Evolutionary conservation across 768 basidiomycete species (phyloP), one percentile per base, ranked within the genome.

Genomic region (Phanerochaete sordida): DNA sequence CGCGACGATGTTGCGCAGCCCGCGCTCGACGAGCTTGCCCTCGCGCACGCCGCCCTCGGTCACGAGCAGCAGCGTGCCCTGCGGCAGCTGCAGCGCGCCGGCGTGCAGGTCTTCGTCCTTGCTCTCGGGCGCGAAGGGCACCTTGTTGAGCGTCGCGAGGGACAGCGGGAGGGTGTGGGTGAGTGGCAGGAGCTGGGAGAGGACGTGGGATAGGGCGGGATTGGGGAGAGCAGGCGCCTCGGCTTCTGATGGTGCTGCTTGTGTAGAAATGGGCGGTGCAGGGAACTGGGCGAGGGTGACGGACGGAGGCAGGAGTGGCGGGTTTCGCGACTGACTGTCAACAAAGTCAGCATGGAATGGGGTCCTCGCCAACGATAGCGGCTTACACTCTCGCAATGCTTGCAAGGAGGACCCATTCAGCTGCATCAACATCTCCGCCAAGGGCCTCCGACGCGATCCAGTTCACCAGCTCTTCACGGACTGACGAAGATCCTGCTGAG

Each of bases 401-500:
- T 45, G 80, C 75, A 27, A 93, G 75, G 4, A 93, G 75, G 7
- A 90, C 76, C 87, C 88, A 92, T 72, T 92, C 87, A 24, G 91
- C 90, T 1, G 86, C 85, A 23, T 82, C 75, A 30, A 65, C 70
- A 66, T 94, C 91, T 3, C 88, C 87, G 0, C 79, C 87, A 3
- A 93, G 76, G 12, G 79, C 84, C 66, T 89, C 84, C 24, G 79
- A 72, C 0, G 91, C 88, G 51, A 94, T 81, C 92, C 92, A 94
- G 0, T 74, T 62, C 39, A 93, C 77, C 19, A 94, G 75, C 47
- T 86, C 81, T 8, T 77, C 67, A 37, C 87, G 77, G 16, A 84
- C 59, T n/a, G 67, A 64, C 15, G 65, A 45, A 15, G 68, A 58
- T 26, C 62, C 56, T 37, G 58, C 56, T 64, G 66, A 68, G 1